Evolutionary conservation across 2,329 filamentous ascomycete genomes (phyloP).

Genomic region (Metarhizium guizhouense): DNA sequence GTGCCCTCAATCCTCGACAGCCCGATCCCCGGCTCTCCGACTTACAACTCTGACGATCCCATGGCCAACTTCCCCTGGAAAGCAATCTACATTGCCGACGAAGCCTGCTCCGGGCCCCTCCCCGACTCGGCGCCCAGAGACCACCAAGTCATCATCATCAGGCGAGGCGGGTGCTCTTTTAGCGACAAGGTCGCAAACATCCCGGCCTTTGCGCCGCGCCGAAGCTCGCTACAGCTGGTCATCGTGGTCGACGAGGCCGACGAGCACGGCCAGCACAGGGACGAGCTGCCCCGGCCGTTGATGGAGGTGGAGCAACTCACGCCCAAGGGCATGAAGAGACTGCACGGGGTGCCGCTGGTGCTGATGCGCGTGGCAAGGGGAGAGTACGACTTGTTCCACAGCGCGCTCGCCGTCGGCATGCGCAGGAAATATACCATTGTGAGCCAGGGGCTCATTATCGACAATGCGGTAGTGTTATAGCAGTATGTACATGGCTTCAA

Average conservation of each 20-base stretch:
- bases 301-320: conserved; percentile 68
- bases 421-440: conserved; percentile 71
- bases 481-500: neutral
- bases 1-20: conserved; percentile 57
- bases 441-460: conserved; percentile 70
- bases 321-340: conserved; percentile 57
- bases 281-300: conserved; percentile 47
- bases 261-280: conserved; percentile 15
- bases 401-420: conserved; percentile 62
- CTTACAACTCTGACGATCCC: conserved; percentile 28
- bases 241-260: conserved; percentile 52
- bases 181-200: conserved; percentile 75
- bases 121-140: conserved; percentile 40
- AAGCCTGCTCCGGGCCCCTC: conserved; percentile 54
- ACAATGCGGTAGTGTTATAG: conserved; percentile 61
- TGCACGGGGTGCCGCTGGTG: conserved; percentile 70
- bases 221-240: conserved; percentile 64
- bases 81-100: conserved; percentile 60
- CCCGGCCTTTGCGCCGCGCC: conserved; percentile 60
- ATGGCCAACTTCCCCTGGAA: conserved; percentile 53
- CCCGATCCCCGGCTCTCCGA: conserved; percentile 31
- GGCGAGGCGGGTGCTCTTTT: conserved; percentile 78
- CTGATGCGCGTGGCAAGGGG: conserved; percentile 66
- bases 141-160: conserved; percentile 74
- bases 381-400: conserved; percentile 50